phyloP scores from a whole-genome alignment of 2,329 filamentous ascomycete species.

The Amesomyces nigricolor region DNA sequence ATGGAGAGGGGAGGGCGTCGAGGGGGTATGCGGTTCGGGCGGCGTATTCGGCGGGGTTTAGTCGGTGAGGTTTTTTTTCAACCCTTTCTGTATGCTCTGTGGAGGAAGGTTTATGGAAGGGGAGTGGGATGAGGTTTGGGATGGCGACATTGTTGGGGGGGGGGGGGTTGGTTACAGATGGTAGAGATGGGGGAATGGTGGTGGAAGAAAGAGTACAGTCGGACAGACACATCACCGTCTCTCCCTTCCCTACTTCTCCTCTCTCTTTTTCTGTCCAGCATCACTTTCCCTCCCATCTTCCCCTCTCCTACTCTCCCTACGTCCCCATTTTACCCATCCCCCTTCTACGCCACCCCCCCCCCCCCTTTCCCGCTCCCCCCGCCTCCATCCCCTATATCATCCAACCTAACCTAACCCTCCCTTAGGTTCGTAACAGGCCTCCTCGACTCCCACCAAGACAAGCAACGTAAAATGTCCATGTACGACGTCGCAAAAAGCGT shows the following conservation, averaged over 20 bases:
- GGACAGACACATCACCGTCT: no score
- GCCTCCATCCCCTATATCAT: constrained; percentile 6
- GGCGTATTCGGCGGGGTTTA: constrained; percentile 69
- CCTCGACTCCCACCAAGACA: constrained; percentile 66
- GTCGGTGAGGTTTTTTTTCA: constrained; percentile 48
- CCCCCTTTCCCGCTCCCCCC: neutral
- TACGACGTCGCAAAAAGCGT: constrained; percentile 64
- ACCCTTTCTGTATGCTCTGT: constrained; percentile 1
- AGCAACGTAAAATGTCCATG: constrained; percentile 64
- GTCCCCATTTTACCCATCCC: no score
- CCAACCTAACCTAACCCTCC: constrained; percentile 1
- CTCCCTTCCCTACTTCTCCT: no score
- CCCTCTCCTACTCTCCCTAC: no score
- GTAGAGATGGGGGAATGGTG: no score
- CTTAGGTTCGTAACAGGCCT: constrained; percentile 73
- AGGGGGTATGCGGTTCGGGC: constrained; percentile 55
- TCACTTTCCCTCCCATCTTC: no score
- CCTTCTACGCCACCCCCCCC: neutral
- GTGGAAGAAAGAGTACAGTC: no score
- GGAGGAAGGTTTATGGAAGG: neutral
- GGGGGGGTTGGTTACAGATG: no score
- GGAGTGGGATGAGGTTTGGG: no score
- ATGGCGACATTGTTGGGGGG: no score
- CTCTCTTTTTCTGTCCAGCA: no score
- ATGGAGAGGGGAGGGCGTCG: constrained; percentile 12